phyloP scores from a whole-genome alignment of 1,284 basidiomycete genomes.

The Ganoderma boninense region DNA sequence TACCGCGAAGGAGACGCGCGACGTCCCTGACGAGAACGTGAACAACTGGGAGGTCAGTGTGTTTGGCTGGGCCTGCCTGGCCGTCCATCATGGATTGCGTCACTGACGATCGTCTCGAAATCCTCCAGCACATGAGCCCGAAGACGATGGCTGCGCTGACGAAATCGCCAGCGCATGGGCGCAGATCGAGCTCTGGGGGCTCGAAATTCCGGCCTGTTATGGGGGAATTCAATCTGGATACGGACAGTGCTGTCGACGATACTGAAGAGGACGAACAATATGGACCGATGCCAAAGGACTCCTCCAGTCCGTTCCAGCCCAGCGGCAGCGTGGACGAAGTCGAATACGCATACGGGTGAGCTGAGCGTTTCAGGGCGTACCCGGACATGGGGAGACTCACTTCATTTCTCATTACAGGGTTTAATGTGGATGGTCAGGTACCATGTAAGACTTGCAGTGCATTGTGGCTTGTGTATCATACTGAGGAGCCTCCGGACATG shows the following conservation, averaged over 20 bases:
- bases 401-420: neutral
- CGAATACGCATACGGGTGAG: constrained; percentile 86
- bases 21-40: constrained; percentile 77
- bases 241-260: constrained; percentile 71
- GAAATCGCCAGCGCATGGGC: constrained; percentile 82
- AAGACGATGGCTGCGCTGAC: constrained; percentile 91
- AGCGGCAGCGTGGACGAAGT: constrained; percentile 88
- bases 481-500: neutral
- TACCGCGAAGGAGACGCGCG: constrained; percentile 63
- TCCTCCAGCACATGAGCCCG: constrained; percentile 87
- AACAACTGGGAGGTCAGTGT: constrained; percentile 92
- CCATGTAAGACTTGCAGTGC: neutral
- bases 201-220: constrained; percentile 84
- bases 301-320: constrained; percentile 73
- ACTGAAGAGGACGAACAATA: constrained; percentile 60
- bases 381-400: neutral
- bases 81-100: constrained; percentile 12
- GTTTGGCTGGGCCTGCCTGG: neutral
- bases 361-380: neutral
- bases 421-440: neutral
- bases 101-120: neutral
- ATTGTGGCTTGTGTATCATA: neutral
- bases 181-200: constrained; percentile 83
- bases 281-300: constrained; percentile 80
- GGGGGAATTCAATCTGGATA: constrained; percentile 76